Evolutionary conservation across 2,329 filamentous ascomycete species (phyloP).

Genomic region (Talaromyces islandicus): DNA sequence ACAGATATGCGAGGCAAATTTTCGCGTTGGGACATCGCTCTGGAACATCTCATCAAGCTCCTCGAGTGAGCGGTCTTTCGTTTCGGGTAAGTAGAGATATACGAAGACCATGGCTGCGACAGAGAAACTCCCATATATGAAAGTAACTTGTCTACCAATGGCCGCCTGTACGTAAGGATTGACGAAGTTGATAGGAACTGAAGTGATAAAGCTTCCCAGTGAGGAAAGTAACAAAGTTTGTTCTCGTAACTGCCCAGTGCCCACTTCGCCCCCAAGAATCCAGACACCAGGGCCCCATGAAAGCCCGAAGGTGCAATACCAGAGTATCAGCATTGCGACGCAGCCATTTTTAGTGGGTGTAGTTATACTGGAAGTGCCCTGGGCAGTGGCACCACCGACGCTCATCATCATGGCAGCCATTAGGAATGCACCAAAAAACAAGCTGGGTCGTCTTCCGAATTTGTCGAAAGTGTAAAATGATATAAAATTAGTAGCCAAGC

Average conservation of each 20-base stretch:
- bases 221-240: slow-evolving; percentile 22
- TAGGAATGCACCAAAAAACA: neutral
- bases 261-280: slow-evolving; percentile 24
- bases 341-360: neutral
- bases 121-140: slow-evolving; percentile 20
- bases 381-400: neutral
- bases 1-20: neutral
- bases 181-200: slow-evolving; percentile 23
- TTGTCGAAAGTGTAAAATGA: neutral
- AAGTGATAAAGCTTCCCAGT: slow-evolving; percentile 20
- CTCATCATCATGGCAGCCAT: neutral
- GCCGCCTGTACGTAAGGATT: slow-evolving; percentile 23
- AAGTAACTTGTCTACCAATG: slow-evolving; percentile 17
- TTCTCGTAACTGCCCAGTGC: slow-evolving; percentile 21
- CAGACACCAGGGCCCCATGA: slow-evolving; percentile 18
- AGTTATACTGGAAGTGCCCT: neutral
- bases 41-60: slow-evolving; percentile 25
- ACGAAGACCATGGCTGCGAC: slow-evolving; percentile 17
- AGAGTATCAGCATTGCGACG: neutral
- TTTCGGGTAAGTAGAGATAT: slow-evolving; percentile 22
- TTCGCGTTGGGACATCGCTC: neutral
- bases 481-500: neutral
- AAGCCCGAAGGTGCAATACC: neutral
- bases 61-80: slow-evolving; percentile 18
- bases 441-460: neutral